Conservation (phyloP, 2,329 filamentous ascomycete species). For the Colletotrichum cereale region DNA sequence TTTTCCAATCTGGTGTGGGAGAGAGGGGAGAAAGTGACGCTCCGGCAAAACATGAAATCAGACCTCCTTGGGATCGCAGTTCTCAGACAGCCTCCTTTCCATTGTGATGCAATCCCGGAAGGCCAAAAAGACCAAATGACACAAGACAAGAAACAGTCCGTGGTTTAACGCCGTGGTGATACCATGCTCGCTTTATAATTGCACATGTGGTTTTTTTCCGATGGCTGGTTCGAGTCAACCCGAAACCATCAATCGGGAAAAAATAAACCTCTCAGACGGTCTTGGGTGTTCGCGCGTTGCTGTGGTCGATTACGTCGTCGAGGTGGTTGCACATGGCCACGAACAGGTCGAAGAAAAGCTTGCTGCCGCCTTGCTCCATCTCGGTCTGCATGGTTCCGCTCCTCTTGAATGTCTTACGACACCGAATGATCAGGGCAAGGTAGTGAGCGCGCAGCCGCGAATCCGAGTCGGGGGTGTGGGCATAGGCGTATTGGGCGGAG, state of each 20-base stretch:
- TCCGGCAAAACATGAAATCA: slow-evolving; percentile 42
- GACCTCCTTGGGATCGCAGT: slow-evolving; percentile 35
- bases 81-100: slow-evolving; percentile 39
- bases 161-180: slow-evolving; percentile 32
- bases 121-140: slow-evolving; percentile 29
- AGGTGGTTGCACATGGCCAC: slow-evolving; percentile 94
- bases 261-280: slow-evolving; percentile 60
- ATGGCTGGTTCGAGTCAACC: slow-evolving; percentile 14
- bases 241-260: slow-evolving; percentile 12
- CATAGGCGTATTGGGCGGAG: slow-evolving; percentile 89
- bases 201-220: slow-evolving; percentile 33
- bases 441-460: slow-evolving; percentile 94
- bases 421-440: slow-evolving; percentile 90
- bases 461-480: slow-evolving; percentile 88
- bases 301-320: slow-evolving; percentile 86
- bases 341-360: slow-evolving; percentile 93
- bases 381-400: slow-evolving; percentile 96
- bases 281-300: slow-evolving; percentile 73
- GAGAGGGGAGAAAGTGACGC: slow-evolving; percentile 51
- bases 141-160: slow-evolving; percentile 28
- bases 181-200: slow-evolving; percentile 38
- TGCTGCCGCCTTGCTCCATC: slow-evolving; percentile 86
- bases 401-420: slow-evolving; percentile 88
- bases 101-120: slow-evolving; percentile 26
- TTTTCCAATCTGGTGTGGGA: slow-evolving; percentile 65